Conservation (phyloP, 768 basidiomycete genomes). For the Dacryopinax spathularia region DNA sequence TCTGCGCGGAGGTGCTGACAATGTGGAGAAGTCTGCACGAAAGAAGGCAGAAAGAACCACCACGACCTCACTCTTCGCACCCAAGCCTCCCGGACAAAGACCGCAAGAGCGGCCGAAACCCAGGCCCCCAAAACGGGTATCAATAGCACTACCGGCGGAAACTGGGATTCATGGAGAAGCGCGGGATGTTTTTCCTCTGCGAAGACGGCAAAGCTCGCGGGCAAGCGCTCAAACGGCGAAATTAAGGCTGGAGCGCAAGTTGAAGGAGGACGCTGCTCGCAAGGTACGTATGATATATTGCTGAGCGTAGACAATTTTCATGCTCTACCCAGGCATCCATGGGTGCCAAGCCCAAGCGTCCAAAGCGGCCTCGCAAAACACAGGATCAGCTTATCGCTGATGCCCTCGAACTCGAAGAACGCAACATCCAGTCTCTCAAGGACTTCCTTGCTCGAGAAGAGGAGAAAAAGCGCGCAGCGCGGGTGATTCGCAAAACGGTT, state of each 20-base stretch:
- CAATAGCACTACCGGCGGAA: conserved; percentile 28
- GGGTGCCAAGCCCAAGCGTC: conserved; percentile 47
- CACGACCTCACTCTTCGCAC: not conserved
- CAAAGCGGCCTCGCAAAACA: conserved; percentile 37
- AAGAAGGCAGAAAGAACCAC: conserved; percentile 3
- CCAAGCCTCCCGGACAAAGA: not conserved
- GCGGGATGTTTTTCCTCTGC: not conserved
- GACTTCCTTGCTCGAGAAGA: conserved; percentile 71
- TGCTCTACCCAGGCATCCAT: conserved; percentile 25
- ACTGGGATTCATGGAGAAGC: not conserved
- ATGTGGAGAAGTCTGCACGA: conserved; percentile 7
- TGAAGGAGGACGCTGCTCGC: conserved; percentile 46
- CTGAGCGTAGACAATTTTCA: not conserved
- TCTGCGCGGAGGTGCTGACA: not conserved
- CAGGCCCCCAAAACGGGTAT: conserved; percentile 38
- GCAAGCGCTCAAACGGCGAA: conserved; percentile 59
- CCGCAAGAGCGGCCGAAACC: conserved; percentile 15
- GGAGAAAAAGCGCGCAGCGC: conserved; percentile 52
- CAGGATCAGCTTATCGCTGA: conserved; percentile 75
- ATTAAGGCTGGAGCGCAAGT: conserved; percentile 6
- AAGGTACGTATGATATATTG: conserved; percentile 30
- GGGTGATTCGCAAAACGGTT: conserved; percentile 44
- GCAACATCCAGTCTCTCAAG: conserved; percentile 61
- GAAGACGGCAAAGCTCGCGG: conserved; percentile 44
- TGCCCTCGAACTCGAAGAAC: conserved; percentile 77